These are phyloP conservation scores for Hymenoscyphus infarciens DNA, from an alignment of 2,329 filamentous ascomycete species.

Conservation along the genomic window DNA sequence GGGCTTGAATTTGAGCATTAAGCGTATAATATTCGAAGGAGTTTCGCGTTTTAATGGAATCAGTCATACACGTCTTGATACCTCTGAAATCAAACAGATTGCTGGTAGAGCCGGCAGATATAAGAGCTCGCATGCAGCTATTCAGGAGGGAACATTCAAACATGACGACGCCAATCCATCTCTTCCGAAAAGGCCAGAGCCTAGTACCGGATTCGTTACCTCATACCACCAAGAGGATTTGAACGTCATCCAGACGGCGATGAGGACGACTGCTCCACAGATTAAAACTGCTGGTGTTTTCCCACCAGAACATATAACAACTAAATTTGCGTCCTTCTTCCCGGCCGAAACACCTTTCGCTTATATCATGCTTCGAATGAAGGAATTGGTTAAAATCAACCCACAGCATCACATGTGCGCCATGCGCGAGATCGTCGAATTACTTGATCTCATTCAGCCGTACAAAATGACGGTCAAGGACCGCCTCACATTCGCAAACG, in stretches of 20 bases:
- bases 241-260: constrained; percentile 55
- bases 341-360: constrained; percentile 76
- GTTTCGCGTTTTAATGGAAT: constrained; percentile 67
- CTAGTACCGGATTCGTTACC: constrained; percentile 67
- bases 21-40: constrained; percentile 83
- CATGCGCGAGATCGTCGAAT: constrained; percentile 55
- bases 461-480: constrained; percentile 69
- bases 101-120: constrained; percentile 88
- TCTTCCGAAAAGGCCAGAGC: constrained; percentile 7
- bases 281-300: constrained; percentile 70
- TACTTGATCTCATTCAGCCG: constrained; percentile 72
- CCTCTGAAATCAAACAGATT: constrained; percentile 90
- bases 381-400: constrained; percentile 60
- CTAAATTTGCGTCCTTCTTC: constrained; percentile 78
- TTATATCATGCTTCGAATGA: constrained; percentile 74
- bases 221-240: constrained; percentile 72
- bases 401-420: constrained; percentile 68
- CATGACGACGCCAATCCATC: constrained; percentile 11
- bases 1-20: constrained; percentile 91
- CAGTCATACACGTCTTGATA: constrained; percentile 53
- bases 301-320: constrained; percentile 66
- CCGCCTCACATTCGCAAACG: constrained; percentile 69
- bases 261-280: constrained; percentile 60
- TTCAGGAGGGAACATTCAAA: constrained; percentile 19
- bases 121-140: constrained; percentile 62